Base-by-base conservation (phyloP, 176 grass and related monocot species). In the Bromus sterilis region DNA sequence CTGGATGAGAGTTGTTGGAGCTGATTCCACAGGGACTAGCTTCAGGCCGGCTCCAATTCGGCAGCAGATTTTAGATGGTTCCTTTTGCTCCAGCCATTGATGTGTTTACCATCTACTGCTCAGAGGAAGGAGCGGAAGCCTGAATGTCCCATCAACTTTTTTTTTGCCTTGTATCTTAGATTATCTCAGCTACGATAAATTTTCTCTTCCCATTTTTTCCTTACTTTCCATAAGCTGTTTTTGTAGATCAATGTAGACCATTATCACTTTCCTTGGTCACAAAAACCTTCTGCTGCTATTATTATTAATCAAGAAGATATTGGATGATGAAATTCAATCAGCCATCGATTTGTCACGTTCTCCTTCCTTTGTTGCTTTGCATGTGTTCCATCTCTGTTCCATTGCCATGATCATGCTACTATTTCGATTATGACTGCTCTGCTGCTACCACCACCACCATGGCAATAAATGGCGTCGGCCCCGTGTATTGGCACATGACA, bases 231-330 rank as follows among this genome's bases (percentile, higher is more conserved):
- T 31, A 66, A 66, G 43, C 81, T 82, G 57, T 85, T 82, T 84
- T 81, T 87, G 36, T 81, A 91, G 85, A 66, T 42, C 66, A 28
- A 28, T 75, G 49, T 75, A 75, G 59, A 66, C 15, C 80, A 58
- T 46, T 71, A 44, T 32, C 58, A 21, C 21, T 34, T 87, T 78
- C 69, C 33, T 76, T 39, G 44, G 42, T 82, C 86, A 15, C 73
- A 28, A n/a, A n/a, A n/a, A 53, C 46, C 39, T 69, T 68, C 51
- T 74, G 42, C 82, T 89, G 87, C 89, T 83, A 86, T 82, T 59
- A 69, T 92, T 83, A 86, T 82, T 59, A 69, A 89, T 86, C 66
- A 82, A 78, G 83, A 85, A 84, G 68, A 48, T 79, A 78, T 66
- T 79, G 75, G 75, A 79, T 74, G 42, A 78, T 78, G 4, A 72